These are phyloP conservation scores for Sinapis alba DNA, from an alignment of 441 rosid species.

Conservation along the genomic window DNA sequence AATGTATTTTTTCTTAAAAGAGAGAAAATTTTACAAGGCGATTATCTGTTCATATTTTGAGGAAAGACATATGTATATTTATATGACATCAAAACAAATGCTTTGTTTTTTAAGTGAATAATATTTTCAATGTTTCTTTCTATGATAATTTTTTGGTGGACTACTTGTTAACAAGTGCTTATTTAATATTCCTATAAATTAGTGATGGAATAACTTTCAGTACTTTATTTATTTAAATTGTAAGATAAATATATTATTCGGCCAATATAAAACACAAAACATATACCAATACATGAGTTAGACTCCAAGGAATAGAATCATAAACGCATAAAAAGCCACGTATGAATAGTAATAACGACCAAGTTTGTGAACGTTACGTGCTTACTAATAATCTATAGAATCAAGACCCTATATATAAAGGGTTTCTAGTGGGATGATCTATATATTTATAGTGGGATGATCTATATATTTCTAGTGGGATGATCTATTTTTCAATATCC, in stretches of 20 bases:
- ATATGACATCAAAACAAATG: neutral
- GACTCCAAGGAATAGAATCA: constrained; percentile 8
- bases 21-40: no score
- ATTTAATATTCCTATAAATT: constrained; percentile 20
- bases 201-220: constrained; percentile 28
- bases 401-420: neutral
- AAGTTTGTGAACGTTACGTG: neutral
- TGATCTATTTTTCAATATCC: no score
- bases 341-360: neutral
- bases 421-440: neutral
- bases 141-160: constrained; percentile 9
- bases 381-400: neutral
- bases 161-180: constrained; percentile 22
- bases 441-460: no score
- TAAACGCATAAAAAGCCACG: constrained; percentile 5
- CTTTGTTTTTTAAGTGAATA: neutral
- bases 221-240: neutral
- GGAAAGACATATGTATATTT: neutral
- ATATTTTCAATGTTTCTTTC: neutral
- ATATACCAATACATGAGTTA: neutral
- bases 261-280: neutral
- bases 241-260: neutral
- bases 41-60: no score
- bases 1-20: no score
- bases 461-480: no score